Conservation (phyloP, 495 filamentous ascomycete genomes). For the Aspergillus sclerotiicarbonarius region DNA sequence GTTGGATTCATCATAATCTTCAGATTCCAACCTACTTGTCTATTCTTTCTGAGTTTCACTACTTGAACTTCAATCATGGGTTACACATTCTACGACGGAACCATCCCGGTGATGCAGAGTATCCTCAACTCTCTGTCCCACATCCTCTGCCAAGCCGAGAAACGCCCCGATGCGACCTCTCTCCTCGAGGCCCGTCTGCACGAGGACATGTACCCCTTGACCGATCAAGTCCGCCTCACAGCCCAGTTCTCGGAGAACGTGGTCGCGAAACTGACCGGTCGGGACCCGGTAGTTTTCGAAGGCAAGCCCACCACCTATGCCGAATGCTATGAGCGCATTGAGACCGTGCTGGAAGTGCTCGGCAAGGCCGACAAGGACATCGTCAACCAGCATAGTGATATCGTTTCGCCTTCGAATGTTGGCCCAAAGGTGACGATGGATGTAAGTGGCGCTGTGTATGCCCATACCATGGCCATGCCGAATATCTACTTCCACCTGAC, state of each 20-base stretch:
- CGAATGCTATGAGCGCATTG: slow-evolving; percentile 40
- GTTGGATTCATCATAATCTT: no score
- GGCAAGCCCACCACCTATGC: slow-evolving; percentile 38
- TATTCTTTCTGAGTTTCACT: no score
- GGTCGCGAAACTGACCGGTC: slow-evolving; percentile 31
- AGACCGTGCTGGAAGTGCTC: slow-evolving; percentile 39
- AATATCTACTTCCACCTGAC: slow-evolving; percentile 61
- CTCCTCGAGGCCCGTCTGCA: slow-evolving; percentile 26
- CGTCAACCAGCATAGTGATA: slow-evolving; percentile 27
- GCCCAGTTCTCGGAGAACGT: slow-evolving; percentile 33
- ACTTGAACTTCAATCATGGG: background rate
- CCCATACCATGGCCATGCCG: slow-evolving; percentile 42
- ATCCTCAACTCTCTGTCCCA: slow-evolving; percentile 32
- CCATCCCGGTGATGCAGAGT: slow-evolving; percentile 22
- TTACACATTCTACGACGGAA: slow-evolving; percentile 29
- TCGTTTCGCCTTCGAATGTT: slow-evolving; percentile 14
- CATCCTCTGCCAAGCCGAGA: slow-evolving; percentile 27
- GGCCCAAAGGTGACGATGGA: slow-evolving; percentile 9
- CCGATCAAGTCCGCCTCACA: slow-evolving; percentile 44
- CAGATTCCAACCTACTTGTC: no score
- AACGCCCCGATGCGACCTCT: slow-evolving; percentile 23
- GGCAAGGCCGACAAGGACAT: slow-evolving; percentile 35
- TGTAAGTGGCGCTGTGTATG: slow-evolving; percentile 30
- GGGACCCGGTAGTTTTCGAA: slow-evolving; percentile 28
- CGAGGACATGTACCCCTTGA: slow-evolving; percentile 49